Conservation (phyloP, 495 filamentous ascomycete genomes). For the Trypethelium eluteriae region DNA sequence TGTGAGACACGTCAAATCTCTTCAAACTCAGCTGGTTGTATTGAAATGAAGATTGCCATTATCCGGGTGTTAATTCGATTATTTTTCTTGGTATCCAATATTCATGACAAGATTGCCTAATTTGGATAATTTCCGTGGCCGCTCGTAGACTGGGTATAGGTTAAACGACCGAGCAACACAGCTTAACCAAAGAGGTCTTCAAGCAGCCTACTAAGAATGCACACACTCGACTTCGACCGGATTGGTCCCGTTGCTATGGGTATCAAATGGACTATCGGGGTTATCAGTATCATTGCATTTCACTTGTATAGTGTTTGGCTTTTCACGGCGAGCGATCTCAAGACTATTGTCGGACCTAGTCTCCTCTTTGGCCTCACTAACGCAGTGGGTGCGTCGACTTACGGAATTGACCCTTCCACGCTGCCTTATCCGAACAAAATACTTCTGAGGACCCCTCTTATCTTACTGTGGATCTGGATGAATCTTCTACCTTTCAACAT, state of each 20-base stretch:
- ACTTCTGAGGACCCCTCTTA: background rate
- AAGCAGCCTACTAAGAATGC: too few species aligned
- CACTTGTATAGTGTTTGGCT: background rate
- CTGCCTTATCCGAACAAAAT: background rate
- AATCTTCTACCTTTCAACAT: background rate
- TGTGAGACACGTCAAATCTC: too few species aligned
- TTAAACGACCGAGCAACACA: too few species aligned
- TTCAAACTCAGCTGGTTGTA: too few species aligned
- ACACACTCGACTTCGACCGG: background rate
- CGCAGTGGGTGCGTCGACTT: background rate
- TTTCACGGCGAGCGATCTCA: background rate
- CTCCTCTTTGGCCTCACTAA: background rate
- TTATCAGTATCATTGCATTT: background rate
- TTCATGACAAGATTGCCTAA: too few species aligned
- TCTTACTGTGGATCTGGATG: background rate
- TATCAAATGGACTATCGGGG: background rate
- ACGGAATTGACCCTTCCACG: background rate
- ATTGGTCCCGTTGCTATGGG: background rate
- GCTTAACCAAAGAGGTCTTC: too few species aligned
- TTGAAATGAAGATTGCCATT: too few species aligned
- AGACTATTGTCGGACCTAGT: background rate
- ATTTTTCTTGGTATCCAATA: too few species aligned
- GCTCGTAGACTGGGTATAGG: too few species aligned
- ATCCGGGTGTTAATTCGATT: too few species aligned
- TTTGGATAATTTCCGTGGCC: too few species aligned